These are phyloP conservation scores for Yamadazyma diddensiae DNA, from an alignment of 1,139 yeast genomes.

Conservation along the genomic window DNA sequence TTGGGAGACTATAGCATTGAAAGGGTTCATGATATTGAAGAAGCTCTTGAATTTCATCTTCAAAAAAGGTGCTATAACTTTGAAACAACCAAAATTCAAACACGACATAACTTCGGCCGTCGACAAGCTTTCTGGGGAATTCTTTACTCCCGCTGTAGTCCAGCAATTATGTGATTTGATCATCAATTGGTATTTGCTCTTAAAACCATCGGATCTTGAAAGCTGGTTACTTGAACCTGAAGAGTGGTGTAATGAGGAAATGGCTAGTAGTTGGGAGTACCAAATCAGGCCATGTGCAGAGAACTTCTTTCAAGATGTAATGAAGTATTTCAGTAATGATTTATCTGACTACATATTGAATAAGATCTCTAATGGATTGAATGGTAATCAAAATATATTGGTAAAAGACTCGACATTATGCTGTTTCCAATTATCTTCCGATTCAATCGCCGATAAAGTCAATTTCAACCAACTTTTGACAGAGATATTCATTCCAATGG, in stretches of 20 bases:
- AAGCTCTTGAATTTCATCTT: conserved; percentile 58
- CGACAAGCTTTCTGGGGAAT: conserved; percentile 45
- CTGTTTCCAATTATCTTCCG: conserved; percentile 76
- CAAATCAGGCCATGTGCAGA: conserved; percentile 89
- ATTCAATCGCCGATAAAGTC: conserved; percentile 59
- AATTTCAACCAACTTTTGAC: conserved; percentile 60
- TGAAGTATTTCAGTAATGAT: conserved; percentile 60
- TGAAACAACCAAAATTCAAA: conserved; percentile 61
- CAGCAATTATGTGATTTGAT: conserved; percentile 61
- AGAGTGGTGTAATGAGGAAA: conserved; percentile 86
- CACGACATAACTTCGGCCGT: conserved; percentile 61
- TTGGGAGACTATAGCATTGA: conserved; percentile 76
- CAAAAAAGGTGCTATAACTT: conserved; percentile 64
- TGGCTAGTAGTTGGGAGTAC: conserved; percentile 75
- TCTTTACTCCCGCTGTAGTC: conserved; percentile 58
- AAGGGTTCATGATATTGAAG: conserved; percentile 66
- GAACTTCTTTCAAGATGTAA: conserved; percentile 73
- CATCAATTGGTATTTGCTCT: conserved; percentile 67
- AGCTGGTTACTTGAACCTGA: conserved; percentile 86
- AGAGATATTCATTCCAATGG: conserved; percentile 67
- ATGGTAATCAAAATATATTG: conserved; percentile 50
- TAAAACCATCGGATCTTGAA: conserved; percentile 74
- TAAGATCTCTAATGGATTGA: conserved; percentile 55
- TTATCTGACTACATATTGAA: conserved; percentile 60
- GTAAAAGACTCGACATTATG: conserved; percentile 78